Evolutionary conservation across 176 grass and related monocot species (phyloP).

Genomic region (Oryza nivara): DNA sequence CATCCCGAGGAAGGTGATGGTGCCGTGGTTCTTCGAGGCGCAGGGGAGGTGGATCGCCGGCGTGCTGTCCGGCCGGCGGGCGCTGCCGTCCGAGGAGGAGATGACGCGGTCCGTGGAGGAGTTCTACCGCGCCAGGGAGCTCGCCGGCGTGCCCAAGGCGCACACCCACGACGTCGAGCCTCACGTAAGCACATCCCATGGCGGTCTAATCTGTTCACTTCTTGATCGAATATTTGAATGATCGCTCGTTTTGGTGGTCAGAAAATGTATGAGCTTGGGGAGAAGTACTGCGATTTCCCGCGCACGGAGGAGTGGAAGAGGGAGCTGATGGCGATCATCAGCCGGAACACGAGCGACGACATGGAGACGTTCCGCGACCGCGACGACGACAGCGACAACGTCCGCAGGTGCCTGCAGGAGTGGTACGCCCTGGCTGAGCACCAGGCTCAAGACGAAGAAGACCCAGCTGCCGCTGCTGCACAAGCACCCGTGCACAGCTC

Average conservation of each 20-base stretch:
- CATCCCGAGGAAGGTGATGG: conserved; percentile 34
- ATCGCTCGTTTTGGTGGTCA: background rate
- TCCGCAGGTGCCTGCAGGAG: background rate
- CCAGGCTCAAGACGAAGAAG: background rate
- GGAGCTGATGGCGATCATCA: background rate
- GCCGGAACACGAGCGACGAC: background rate
- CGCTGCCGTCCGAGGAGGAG: conserved; percentile 26
- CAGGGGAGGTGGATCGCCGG: conserved; percentile 45
- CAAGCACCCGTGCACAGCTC: background rate
- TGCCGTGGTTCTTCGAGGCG: conserved; percentile 27
- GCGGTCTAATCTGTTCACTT: background rate
- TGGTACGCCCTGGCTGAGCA: background rate
- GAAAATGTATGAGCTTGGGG: conserved; percentile 31
- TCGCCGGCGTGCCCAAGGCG: conserved; percentile 12
- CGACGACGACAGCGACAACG: conserved; percentile 5
- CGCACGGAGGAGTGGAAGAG: conserved; percentile 37
- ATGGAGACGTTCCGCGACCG: conserved; percentile 36
- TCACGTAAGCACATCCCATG: background rate
- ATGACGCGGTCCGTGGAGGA: conserved; percentile 32
- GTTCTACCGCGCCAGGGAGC: conserved; percentile 30
- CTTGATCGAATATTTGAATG: background rate
- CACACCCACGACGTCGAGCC: conserved; percentile 26
- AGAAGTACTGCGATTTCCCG: conserved; percentile 36
- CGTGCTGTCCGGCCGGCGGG: conserved; percentile 26
- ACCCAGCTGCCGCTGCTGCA: background rate